Evolutionary conservation across 2,329 filamentous ascomycete species (phyloP).

Genomic region (Coniochaeta sp.): DNA sequence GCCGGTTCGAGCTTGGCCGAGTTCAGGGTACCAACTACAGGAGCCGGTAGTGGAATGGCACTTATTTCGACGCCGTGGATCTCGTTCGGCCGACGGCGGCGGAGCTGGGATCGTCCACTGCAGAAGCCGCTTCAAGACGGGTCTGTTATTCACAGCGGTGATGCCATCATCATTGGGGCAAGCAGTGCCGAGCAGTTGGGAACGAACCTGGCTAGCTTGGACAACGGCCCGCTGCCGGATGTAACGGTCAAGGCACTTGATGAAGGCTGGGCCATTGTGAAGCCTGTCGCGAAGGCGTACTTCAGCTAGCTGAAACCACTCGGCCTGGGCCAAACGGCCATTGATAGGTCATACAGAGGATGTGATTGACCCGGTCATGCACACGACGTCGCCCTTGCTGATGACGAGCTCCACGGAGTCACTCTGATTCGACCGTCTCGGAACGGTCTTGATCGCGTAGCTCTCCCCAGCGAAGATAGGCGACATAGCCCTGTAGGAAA

Average conservation of each 20-base stretch:
- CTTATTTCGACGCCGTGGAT: slow-evolving; percentile 41
- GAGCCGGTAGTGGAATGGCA: slow-evolving; percentile 1
- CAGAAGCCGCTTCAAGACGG: slow-evolving; percentile 64
- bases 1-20: slow-evolving; percentile 30
- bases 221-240: slow-evolving; percentile 58
- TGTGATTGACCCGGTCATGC: slow-evolving; percentile 28
- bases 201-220: slow-evolving; percentile 37
- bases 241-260: slow-evolving; percentile 65
- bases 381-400: slow-evolving; percentile 29
- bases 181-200: slow-evolving; percentile 38
- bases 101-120: slow-evolving; percentile 54
- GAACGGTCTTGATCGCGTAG: slow-evolving; percentile 52
- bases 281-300: not conserved
- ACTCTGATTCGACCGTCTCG: slow-evolving; percentile 25
- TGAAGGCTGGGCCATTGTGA: slow-evolving; percentile 54
- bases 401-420: slow-evolving; percentile 38
- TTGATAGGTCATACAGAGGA: not conserved
- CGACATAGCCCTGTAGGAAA: slow-evolving; percentile 63
- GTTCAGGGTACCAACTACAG: slow-evolving; percentile 21
- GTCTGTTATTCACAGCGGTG: slow-evolving; percentile 53
- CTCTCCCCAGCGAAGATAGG: slow-evolving; percentile 64
- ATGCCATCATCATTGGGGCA: slow-evolving; percentile 42
- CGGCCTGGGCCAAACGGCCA: no score
- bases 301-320: not conserved
- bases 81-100: slow-evolving; percentile 54